These are phyloP conservation scores for Keithomyces neogunnii DNA, from an alignment of 2,329 filamentous ascomycete genomes.

Conservation along the genomic window DNA sequence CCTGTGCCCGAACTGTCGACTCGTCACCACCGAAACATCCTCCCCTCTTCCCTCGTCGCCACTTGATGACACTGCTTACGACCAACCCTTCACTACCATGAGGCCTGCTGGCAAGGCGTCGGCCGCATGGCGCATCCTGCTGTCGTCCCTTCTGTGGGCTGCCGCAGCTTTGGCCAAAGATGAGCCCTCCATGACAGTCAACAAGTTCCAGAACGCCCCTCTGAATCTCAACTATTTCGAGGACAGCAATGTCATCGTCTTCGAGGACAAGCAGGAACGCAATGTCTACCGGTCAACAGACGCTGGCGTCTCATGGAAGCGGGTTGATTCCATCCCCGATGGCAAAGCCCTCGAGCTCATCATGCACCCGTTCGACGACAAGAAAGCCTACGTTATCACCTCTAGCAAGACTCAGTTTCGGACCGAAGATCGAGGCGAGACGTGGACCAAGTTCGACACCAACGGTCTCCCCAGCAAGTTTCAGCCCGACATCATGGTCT, in stretches of 20 bases:
- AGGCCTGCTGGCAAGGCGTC: conserved; percentile 41
- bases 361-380: conserved; percentile 70
- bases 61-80: conserved; percentile 33
- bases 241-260: conserved; percentile 73
- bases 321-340: conserved; percentile 54
- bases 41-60: background rate
- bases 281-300: conserved; percentile 72
- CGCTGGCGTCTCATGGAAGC: conserved; percentile 70
- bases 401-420: conserved; percentile 64
- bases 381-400: conserved; percentile 75
- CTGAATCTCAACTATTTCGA: conserved; percentile 79
- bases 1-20: background rate
- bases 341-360: conserved; percentile 54
- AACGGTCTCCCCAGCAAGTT: conserved; percentile 47
- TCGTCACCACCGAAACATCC: background rate
- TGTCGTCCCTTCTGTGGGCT: conserved; percentile 38
- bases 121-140: conserved; percentile 39
- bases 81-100: conserved; percentile 38
- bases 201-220: conserved; percentile 58
- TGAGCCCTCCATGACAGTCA: conserved; percentile 57
- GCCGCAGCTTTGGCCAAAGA: conserved; percentile 43
- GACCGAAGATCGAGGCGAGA: conserved; percentile 74
- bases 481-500: conserved; percentile 49
- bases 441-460: conserved; percentile 68
- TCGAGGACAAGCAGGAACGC: conserved; percentile 56